phyloP scores from a whole-genome alignment of 2,329 filamentous ascomycete genomes.

The Stachybotrys elegans region DNA sequence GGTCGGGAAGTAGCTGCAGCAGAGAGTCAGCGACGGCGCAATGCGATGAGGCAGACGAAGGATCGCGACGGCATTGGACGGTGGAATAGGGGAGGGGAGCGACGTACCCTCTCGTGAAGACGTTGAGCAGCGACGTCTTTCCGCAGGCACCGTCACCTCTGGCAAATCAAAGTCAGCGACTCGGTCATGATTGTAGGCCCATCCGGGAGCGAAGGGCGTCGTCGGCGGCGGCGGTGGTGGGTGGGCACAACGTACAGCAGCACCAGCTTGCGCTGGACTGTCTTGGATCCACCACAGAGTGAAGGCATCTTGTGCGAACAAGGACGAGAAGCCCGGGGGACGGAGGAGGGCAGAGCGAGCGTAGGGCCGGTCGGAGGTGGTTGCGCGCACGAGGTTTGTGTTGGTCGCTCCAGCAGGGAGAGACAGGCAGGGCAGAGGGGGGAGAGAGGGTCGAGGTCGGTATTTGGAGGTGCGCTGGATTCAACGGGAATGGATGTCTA shows the following conservation, averaged over 20 bases:
- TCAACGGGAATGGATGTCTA: too few species aligned
- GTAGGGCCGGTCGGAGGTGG: too few species aligned
- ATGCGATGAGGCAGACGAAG: neutral
- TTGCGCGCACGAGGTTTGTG: too few species aligned
- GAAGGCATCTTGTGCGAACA: constrained; percentile 24
- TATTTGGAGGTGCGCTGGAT: too few species aligned
- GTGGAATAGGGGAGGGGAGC: neutral
- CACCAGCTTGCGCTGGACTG: constrained; percentile 93
- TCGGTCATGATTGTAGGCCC: neutral
- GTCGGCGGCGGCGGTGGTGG: neutral
- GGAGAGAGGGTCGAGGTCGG: too few species aligned
- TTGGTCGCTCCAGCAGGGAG: too few species aligned
- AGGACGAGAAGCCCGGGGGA: too few species aligned
- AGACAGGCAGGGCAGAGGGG: too few species aligned
- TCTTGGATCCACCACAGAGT: constrained; percentile 69
- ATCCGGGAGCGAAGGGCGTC: neutral
- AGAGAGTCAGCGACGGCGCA: too few species aligned
- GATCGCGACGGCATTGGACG: neutral
- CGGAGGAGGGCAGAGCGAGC: too few species aligned
- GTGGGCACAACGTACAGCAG: constrained; percentile 60
- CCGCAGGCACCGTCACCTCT: constrained; percentile 95
- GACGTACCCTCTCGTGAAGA: constrained; percentile 91
- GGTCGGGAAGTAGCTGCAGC: constrained; percentile 81
- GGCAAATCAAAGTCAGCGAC: constrained; percentile 13
- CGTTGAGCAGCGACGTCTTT: constrained; percentile 95